These are phyloP conservation scores for Murraya koenigii DNA, from an alignment of 345 rosid genomes.

Conservation along the genomic window DNA sequence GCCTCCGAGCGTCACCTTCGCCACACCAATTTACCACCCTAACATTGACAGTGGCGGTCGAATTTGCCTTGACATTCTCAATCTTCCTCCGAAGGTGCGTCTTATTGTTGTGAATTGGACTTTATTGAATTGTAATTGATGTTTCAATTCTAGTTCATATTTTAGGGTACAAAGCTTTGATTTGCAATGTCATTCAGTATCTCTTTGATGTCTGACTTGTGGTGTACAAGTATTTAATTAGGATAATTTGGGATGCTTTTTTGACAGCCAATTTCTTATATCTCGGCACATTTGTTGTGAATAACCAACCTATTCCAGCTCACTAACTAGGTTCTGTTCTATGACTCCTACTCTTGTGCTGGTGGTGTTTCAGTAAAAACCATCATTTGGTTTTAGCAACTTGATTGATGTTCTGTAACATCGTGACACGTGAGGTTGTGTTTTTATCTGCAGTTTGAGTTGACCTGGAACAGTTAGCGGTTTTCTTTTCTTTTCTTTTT, in stretches of 20 bases:
- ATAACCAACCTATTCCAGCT: background rate
- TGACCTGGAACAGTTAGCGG: background rate
- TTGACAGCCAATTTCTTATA: background rate
- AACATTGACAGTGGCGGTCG: constrained; percentile 83
- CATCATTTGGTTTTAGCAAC: background rate
- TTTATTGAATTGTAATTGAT: background rate
- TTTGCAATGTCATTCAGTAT: background rate
- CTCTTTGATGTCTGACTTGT: background rate
- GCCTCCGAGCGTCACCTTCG: constrained; percentile 75
- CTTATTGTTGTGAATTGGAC: too few species aligned
- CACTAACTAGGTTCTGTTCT: background rate
- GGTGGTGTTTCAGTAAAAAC: background rate
- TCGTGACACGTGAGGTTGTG: background rate
- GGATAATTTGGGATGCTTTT: background rate
- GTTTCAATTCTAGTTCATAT: background rate
- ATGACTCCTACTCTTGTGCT: background rate
- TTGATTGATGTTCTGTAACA: background rate
- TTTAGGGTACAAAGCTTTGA: background rate
- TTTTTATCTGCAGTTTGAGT: background rate
- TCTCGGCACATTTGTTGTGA: background rate
- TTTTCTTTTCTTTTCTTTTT: too few species aligned
- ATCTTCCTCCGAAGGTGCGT: constrained; percentile 83
- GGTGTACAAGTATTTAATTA: background rate
- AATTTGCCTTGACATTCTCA: constrained; percentile 87
- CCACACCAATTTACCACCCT: constrained; percentile 77